phyloP scores from a whole-genome alignment of 129 eudicot genomes.

The Escallonia herrerae region DNA sequence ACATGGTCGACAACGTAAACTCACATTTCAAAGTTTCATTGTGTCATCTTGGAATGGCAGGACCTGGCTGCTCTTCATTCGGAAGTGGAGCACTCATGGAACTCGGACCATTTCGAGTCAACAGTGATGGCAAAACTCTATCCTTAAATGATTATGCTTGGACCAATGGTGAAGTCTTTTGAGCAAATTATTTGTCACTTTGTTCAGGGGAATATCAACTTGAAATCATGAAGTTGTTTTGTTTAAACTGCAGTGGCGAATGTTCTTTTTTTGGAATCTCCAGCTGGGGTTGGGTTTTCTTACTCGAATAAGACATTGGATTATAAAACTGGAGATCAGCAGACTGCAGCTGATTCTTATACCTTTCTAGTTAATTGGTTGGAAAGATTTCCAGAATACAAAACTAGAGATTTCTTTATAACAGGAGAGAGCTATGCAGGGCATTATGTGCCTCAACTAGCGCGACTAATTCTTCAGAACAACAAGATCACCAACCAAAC shows the following conservation, averaged over 20 bases:
- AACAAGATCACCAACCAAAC: conserved; percentile 60
- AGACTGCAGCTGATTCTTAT: conserved; percentile 49
- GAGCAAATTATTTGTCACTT: background rate
- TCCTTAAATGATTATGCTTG: conserved; percentile 37
- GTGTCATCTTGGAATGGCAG: conserved; percentile 12
- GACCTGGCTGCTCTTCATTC: conserved; percentile 64
- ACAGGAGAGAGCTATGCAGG: conserved; percentile 67
- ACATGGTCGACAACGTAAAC: too few species aligned
- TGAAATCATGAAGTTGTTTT: background rate
- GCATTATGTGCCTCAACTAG: conserved; percentile 61
- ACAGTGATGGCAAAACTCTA: conserved; percentile 34
- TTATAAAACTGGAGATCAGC: conserved; percentile 33
- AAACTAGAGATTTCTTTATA: conserved; percentile 46
- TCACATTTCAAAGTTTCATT: too few species aligned
- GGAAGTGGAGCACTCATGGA: conserved; percentile 53
- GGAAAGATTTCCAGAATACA: conserved; percentile 55
- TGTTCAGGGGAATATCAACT: background rate
- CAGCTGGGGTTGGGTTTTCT: conserved; percentile 57
- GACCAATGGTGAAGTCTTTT: conserved; percentile 4
- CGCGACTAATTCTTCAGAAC: conserved; percentile 45
- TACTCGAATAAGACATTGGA: conserved; percentile 45
- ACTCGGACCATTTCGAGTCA: conserved; percentile 58
- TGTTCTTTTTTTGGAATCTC: conserved; percentile 44
- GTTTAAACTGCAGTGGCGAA: conserved; percentile 33
- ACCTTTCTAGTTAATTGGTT: conserved; percentile 53